phyloP scores from a whole-genome alignment of 2,329 filamentous ascomycete species.

The Teratosphaeria zuluensis region DNA sequence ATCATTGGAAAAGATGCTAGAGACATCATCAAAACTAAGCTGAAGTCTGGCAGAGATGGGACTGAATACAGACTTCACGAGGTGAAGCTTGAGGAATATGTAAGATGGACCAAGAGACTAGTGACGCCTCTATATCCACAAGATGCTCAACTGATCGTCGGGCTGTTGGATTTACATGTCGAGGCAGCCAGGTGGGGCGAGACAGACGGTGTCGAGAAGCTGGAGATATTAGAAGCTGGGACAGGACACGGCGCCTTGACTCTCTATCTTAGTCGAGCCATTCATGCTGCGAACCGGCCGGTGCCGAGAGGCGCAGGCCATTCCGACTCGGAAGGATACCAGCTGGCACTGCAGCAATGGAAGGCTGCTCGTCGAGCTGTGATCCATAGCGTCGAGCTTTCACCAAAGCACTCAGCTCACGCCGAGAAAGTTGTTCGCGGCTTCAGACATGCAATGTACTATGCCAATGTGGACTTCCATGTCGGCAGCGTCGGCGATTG shows the following conservation, averaged over 20 bases:
- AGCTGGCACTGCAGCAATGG: slow-evolving; percentile 22
- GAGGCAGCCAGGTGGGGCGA: slow-evolving; percentile 27
- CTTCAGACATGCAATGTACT: slow-evolving; percentile 63
- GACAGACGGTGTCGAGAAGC: slow-evolving; percentile 23
- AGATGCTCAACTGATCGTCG: slow-evolving; percentile 67
- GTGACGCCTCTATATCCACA: slow-evolving; percentile 74
- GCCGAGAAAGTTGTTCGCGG: slow-evolving; percentile 56
- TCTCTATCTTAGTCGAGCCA: slow-evolving; percentile 62
- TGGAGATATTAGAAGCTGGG: slow-evolving; percentile 75
- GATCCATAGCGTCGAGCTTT: slow-evolving; percentile 65
- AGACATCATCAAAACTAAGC: slow-evolving; percentile 46
- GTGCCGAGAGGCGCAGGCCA: slow-evolving; percentile 25
- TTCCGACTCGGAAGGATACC: slow-evolving; percentile 15
- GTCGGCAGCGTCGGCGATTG: slow-evolving; percentile 56
- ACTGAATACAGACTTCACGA: slow-evolving; percentile 48
- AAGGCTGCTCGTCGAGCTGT: slow-evolving; percentile 49
- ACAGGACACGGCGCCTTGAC: slow-evolving; percentile 78
- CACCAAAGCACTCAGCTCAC: slow-evolving; percentile 50
- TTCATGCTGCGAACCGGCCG: slow-evolving; percentile 60
- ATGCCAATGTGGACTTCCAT: slow-evolving; percentile 63
- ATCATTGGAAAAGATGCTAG: slow-evolving; percentile 56
- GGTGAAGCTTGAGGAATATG: slow-evolving; percentile 65
- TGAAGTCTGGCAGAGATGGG: slow-evolving; percentile 22
- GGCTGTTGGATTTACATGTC: slow-evolving; percentile 64
- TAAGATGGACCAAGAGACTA: slow-evolving; percentile 54